Conservation (phyloP, 2,329 filamentous ascomycete species). For the Colletotrichum filicis region DNA sequence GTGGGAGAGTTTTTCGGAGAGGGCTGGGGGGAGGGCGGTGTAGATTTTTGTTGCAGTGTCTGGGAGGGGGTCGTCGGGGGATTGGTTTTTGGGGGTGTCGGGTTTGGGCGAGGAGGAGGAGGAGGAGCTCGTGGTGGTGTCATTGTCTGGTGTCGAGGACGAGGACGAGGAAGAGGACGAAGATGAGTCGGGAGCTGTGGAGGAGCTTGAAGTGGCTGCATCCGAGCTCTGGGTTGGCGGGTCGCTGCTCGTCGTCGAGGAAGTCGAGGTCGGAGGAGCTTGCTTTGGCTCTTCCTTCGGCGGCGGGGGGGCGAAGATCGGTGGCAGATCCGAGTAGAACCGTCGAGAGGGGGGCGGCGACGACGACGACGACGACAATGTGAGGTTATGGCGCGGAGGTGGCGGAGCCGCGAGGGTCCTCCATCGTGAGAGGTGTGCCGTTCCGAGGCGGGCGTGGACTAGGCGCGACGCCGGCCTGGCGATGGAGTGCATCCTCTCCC, state of each 20-base stretch:
- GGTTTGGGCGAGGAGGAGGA: neutral
- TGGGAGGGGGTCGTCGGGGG: conserved; percentile 14
- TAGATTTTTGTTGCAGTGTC: conserved; percentile 27
- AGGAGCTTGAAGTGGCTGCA: conserved; percentile 1
- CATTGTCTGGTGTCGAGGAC: neutral
- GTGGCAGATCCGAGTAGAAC: conserved; percentile 15
- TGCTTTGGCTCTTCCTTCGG: conserved; percentile 15
- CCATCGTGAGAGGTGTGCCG: conserved; percentile 18
- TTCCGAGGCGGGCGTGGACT: conserved; percentile 23
- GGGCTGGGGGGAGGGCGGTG: conserved; percentile 49
- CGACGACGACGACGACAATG: neutral
- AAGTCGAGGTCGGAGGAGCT: conserved; percentile 12
- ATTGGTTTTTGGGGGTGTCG: neutral
- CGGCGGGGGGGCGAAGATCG: neutral
- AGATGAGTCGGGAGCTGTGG: neutral
- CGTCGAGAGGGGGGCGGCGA: neutral
- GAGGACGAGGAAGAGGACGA: neutral
- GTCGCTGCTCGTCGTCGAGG: neutral
- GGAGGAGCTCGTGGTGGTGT: neutral
- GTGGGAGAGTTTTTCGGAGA: conserved; percentile 65
- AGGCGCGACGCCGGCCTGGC: conserved; percentile 31
- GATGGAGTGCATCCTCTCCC: conserved; percentile 25
- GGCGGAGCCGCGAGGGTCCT: neutral
- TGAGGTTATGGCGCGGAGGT: neutral
- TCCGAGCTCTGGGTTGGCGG: conserved; percentile 7